A percentile compares a stretch with the other conserved stretches of the same genome.
These are phyloP conservation scores for Domatiomyces globalis DNA, from an alignment of 2,329 filamentous ascomycete species.

Conservation along the genomic window DNA sequence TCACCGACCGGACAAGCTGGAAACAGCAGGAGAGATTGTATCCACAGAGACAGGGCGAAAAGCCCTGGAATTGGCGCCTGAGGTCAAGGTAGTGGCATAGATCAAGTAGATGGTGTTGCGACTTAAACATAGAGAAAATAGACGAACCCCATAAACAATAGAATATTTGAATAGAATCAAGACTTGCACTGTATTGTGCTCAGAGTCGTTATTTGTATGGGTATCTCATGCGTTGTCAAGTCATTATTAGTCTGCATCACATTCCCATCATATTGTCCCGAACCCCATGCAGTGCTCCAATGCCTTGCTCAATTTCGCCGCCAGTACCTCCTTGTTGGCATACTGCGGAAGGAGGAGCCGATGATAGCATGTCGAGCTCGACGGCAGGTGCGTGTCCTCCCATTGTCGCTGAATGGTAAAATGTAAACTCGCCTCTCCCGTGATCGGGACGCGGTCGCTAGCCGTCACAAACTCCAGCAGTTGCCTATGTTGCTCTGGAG, in stretches of 20 bases:
- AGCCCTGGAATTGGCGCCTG: background rate
- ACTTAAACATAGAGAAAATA: background rate
- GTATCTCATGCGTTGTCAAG: background rate
- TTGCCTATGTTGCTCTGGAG: conserved; percentile 53
- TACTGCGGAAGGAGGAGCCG: conserved; percentile 79
- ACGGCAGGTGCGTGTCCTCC: conserved; percentile 51
- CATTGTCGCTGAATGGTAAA: background rate
- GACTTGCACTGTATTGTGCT: background rate
- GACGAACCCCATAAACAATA: background rate
- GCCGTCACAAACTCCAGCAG: conserved; percentile 92
- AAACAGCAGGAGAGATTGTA: background rate
- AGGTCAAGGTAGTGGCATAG: conserved; percentile 1
- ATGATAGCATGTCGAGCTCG: conserved; percentile 85
- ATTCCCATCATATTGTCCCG: conserved; percentile 50
- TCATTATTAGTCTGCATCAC: background rate
- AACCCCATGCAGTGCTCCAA: conserved; percentile 82
- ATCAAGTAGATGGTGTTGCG: background rate
- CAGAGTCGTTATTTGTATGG: background rate
- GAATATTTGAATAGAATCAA: background rate
- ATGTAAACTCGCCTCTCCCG: conserved; percentile 36
- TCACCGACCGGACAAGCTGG: conserved; percentile 18
- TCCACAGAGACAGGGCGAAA: background rate
- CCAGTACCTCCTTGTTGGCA: conserved; percentile 51
- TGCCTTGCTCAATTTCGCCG: conserved; percentile 65
- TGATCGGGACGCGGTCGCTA: conserved; percentile 76